These are phyloP conservation scores for Cicer chorassanicum DNA, from an alignment of 306 rosid species.

Conservation along the genomic window DNA sequence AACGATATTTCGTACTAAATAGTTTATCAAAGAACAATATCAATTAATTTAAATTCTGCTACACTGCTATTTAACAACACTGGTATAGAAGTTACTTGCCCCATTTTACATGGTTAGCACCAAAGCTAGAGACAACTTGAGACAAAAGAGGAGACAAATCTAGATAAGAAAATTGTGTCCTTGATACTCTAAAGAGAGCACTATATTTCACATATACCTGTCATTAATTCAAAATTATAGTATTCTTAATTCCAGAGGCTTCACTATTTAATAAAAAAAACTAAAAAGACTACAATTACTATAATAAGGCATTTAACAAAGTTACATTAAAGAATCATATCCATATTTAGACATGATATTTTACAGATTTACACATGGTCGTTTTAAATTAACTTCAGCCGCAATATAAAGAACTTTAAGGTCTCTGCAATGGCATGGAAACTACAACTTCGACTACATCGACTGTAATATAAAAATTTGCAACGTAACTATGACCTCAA, in stretches of 20 bases:
- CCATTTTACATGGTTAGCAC: slow-evolving; percentile 85
- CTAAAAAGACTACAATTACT: not conserved
- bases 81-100: slow-evolving; percentile 60
- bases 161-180: slow-evolving; percentile 64
- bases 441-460: no score
- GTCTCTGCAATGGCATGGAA: no score
- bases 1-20: no score
- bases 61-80: not conserved
- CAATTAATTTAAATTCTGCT: no score
- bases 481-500: no score
- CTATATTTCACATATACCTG: slow-evolving; percentile 87
- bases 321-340: slow-evolving; percentile 2
- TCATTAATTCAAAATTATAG: slow-evolving; percentile 29
- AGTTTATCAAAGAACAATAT: no score
- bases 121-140: slow-evolving; percentile 68
- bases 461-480: no score
- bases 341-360: not conserved
- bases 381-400: no score
- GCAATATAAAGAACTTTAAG: no score
- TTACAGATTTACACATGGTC: no score
- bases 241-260: slow-evolving; percentile 3
- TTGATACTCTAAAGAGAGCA: slow-evolving; percentile 87
- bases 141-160: slow-evolving; percentile 64
- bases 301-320: not conserved
- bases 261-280: not conserved